Percentiles rank a stretch among this genome's conserved stretches.
Evolutionary conservation across 208 protist genomes (phyloP).

Genomic region (Acanthamoeba culbertsoni): DNA sequence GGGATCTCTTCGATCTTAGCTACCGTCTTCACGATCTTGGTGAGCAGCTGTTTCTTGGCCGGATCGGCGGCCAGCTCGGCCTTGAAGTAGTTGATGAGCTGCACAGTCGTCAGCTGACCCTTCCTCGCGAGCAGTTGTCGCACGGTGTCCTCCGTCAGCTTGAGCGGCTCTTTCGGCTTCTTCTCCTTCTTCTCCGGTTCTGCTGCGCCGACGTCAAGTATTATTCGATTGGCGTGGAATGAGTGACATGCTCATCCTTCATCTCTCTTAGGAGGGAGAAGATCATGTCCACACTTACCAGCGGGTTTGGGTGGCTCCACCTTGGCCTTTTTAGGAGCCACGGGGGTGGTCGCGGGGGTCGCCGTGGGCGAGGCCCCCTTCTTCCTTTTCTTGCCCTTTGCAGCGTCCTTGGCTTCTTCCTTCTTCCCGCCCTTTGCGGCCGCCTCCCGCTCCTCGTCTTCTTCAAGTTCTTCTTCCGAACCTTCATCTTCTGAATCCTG

Average conservation of each 20-base stretch:
- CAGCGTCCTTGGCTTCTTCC: not conserved
- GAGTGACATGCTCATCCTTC: not conserved
- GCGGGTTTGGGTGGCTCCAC: not conserved
- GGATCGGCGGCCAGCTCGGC: slow-evolving; percentile 1
- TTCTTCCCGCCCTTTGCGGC: not conserved
- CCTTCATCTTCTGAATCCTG: not conserved
- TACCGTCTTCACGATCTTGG: slow-evolving; percentile 14
- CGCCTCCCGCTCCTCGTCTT: not conserved
- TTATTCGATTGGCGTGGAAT: not conserved
- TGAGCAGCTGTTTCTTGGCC: slow-evolving; percentile 11
- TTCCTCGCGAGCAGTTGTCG: slow-evolving; percentile 16
- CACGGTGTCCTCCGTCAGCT: slow-evolving; percentile 43
- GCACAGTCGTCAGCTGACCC: not conserved
- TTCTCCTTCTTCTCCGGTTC: slow-evolving; percentile 13
- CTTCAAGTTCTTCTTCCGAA: not conserved
- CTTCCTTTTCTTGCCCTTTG: slow-evolving; percentile 9
- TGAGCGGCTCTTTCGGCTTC: not conserved
- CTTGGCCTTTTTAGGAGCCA: slow-evolving; percentile 38
- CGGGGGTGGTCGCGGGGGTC: not conserved
- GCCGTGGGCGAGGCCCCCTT: not conserved
- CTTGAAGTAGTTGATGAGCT: slow-evolving; percentile 39
- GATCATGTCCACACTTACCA: not conserved
- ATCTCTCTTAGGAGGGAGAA: not conserved
- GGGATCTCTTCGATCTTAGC: slow-evolving; percentile 48
- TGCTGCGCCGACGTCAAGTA: not conserved